Evolutionary conservation across 2,329 filamentous ascomycete genomes (phyloP), one percentile per base, ranked within the genome.

Genomic region (Metarhizium album): DNA sequence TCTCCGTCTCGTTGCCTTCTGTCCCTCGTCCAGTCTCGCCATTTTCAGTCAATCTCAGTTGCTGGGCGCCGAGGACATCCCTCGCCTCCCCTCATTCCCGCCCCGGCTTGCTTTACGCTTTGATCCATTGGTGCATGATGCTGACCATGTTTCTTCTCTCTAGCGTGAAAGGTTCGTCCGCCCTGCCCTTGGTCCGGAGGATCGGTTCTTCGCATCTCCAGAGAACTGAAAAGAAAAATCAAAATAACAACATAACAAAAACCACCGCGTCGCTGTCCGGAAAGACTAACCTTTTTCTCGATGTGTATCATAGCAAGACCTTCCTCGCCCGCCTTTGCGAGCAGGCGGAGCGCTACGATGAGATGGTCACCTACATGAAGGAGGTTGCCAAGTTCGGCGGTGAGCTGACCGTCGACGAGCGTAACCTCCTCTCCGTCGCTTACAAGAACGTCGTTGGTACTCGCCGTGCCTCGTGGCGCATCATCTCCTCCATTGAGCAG

Each of bases 321-420:
- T 97, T 97, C 83, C 89, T 97, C 74, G 93, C 93, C 74, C 86
- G 93, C 79, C 90, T 98, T 71, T 97, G 93, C 82, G 93, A 97
- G 87, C 93, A 98, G 84, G 93, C 93, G 71, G 93, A 97, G 83
- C 91, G 91, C 71, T 98, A 98, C 78, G 91, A 98, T 91, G 93
- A 97, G 78, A 97, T 97, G 91, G 91, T 97, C 65, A 90, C 84
- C 70, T 96, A 91, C 80, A 97, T 97, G 93, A 97, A 97, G 88
- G 90, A 96, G 86, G 91, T 97, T 67, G 91, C 91, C 74, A 94
- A 95, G 78, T 71, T 84, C 62, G 81, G 79, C 62, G 79, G 80
- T 65, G 87, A 90, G 74, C 84, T 91, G 66, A 85, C 83, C 59
- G 91, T 97, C 64, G 91, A 97, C 73, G 93, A 98, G 84, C 89